These are phyloP conservation scores for Parasitella parasitica DNA, from an alignment of 371 early-diverging fungal genomes.

Conservation along the genomic window DNA sequence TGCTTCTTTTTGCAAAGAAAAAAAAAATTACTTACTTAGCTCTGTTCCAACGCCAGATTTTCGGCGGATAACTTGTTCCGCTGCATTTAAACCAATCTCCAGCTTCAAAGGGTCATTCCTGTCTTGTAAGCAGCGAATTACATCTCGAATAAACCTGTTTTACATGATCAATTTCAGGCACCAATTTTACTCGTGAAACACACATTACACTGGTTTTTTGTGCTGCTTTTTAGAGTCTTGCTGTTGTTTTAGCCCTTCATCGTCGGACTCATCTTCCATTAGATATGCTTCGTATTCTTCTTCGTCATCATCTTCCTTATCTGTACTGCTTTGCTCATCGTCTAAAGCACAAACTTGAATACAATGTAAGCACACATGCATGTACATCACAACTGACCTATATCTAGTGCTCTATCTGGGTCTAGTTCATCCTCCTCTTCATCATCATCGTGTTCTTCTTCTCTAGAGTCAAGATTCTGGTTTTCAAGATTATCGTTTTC, in stretches of 20 bases:
- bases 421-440: slow-evolving; percentile 37
- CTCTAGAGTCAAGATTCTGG: neutral
- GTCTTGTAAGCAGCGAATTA: slow-evolving; percentile 37
- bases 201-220: slow-evolving; percentile 34
- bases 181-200: neutral
- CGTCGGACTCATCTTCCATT: slow-evolving; percentile 54
- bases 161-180: neutral
- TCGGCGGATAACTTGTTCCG: slow-evolving; percentile 42
- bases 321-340: neutral
- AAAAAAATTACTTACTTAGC: slow-evolving; percentile 25
- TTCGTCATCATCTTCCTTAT: slow-evolving; percentile 20
- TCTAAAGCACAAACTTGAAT: neutral
- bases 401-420: slow-evolving; percentile 27
- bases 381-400: neutral
- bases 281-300: slow-evolving; percentile 50
- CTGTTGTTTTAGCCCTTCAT: slow-evolving; percentile 24
- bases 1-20: neutral
- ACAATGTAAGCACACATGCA: neutral
- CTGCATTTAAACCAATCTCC: slow-evolving; percentile 41
- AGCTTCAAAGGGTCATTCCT: slow-evolving; percentile 41
- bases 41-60: slow-evolving; percentile 39
- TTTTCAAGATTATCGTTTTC: neutral
- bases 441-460: slow-evolving; percentile 12
- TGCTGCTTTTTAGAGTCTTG: slow-evolving; percentile 8
- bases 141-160: slow-evolving; percentile 43